These are phyloP conservation scores for Cladorrhinum sp. DNA, from an alignment of 2,329 filamentous ascomycete genomes.

Conservation along the genomic window DNA sequence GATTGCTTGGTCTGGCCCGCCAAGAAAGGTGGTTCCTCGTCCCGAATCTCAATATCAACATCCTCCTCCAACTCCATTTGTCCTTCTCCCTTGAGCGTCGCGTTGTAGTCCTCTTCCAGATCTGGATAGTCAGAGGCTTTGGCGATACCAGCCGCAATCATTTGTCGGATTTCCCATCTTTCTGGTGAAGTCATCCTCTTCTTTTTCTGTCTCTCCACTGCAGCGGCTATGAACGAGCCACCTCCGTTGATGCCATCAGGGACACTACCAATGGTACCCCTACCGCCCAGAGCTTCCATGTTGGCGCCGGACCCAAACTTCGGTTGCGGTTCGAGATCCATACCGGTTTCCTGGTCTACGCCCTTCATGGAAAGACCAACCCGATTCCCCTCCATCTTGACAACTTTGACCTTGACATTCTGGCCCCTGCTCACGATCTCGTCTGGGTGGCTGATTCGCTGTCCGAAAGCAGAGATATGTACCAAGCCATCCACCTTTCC, in stretches of 20 bases:
- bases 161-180: constrained; percentile 93
- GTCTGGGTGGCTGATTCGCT: constrained; percentile 85
- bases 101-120: constrained; percentile 89
- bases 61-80: constrained; percentile 93
- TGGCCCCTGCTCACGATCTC: constrained; percentile 81
- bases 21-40: constrained; percentile 95
- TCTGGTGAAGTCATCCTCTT: constrained; percentile 97
- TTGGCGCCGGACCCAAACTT: constrained; percentile 88
- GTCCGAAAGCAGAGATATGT: constrained; percentile 86
- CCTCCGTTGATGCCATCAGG: constrained; percentile 41
- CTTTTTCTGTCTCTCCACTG: constrained; percentile 60
- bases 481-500: constrained; percentile 92
- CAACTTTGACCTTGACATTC: constrained; percentile 86
- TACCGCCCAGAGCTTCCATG: constrained; percentile 68
- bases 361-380: constrained; percentile 96
- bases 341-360: constrained; percentile 84
- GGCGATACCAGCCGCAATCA: constrained; percentile 91
- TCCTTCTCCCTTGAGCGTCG: constrained; percentile 79
- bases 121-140: constrained; percentile 94
- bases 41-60: constrained; percentile 92
- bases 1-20: constrained; percentile 96
- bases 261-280: constrained; percentile 51
- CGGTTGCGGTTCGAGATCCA: constrained; percentile 75
- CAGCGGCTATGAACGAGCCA: constrained; percentile 62
- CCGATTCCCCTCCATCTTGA: constrained; percentile 76